phyloP scores from a whole-genome alignment of 1,284 basidiomycete genomes.

The Stereum hirsutum region DNA sequence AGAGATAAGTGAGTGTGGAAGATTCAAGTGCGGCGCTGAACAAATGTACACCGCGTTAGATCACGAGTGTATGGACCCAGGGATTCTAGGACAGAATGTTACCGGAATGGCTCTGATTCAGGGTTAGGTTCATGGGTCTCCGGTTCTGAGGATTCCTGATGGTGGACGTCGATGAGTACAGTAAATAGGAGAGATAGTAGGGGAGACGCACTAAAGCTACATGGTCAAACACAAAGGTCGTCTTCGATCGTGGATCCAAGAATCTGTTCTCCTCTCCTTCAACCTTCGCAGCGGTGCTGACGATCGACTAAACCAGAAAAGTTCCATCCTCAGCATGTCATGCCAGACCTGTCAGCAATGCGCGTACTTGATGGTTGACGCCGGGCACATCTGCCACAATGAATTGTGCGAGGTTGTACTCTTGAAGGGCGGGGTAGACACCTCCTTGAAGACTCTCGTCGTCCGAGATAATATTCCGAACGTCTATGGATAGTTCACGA shows the following conservation, averaged over 20 bases:
- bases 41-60: not conserved
- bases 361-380: conserved; percentile 55
- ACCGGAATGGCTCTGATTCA: conserved; percentile 73
- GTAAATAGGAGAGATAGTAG: not conserved
- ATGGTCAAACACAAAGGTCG: conserved; percentile 77
- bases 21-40: conserved; percentile 63
- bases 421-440: conserved; percentile 64
- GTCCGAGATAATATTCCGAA: conserved; percentile 81
- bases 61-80: not conserved
- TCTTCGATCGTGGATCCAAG: conserved; percentile 71
- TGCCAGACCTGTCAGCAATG: conserved; percentile 3
- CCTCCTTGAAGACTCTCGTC: conserved; percentile 74
- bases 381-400: conserved; percentile 74
- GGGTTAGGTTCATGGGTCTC: conserved; percentile 52
- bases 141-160: conserved; percentile 69
- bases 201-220: conserved; percentile 53
- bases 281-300: conserved; percentile 60
- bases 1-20: conserved; percentile 59
- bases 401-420: conserved; percentile 84
- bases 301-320: conserved; percentile 45
- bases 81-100: conserved; percentile 11
- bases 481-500: conserved; percentile 43
- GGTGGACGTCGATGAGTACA: not conserved
- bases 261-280: conserved; percentile 56
- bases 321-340: conserved; percentile 1